Evolutionary conservation across 495 filamentous ascomycete species (phyloP).

Genomic region (Penicillium tannophilum): DNA sequence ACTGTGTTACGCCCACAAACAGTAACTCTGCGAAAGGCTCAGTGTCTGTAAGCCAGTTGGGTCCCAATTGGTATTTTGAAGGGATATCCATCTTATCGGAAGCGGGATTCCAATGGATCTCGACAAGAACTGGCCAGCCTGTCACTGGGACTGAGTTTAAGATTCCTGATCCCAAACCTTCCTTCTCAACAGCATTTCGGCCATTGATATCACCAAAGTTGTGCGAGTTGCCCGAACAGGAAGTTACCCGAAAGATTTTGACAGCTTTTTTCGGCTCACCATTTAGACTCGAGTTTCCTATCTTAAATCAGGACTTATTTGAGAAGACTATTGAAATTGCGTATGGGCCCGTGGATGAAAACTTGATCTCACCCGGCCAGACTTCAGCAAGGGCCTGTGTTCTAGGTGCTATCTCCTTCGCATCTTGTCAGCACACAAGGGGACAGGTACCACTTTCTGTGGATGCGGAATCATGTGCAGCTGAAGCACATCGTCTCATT

Average conservation of each 20-base stretch:
- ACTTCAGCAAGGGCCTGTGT: slow-evolving; percentile 16
- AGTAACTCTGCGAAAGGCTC: background rate
- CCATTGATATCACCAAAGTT: slow-evolving; percentile 2
- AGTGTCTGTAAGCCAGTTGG: slow-evolving; percentile 8
- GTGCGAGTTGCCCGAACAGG: slow-evolving; percentile 18
- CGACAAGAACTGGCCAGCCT: slow-evolving; percentile 17
- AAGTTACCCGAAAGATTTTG: slow-evolving; percentile 3
- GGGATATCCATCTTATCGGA: slow-evolving; percentile 20
- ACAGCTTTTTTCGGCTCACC: slow-evolving; percentile 8
- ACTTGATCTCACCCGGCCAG: slow-evolving; percentile 2
- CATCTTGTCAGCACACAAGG: background rate
- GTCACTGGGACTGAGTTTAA: slow-evolving; percentile 11
- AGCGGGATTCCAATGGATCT: slow-evolving; percentile 19
- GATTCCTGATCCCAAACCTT: slow-evolving; percentile 3
- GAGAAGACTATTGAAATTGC: slow-evolving; percentile 15
- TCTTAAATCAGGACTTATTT: slow-evolving; percentile 12
- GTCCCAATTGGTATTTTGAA: slow-evolving; percentile 27
- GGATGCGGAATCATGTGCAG: slow-evolving; percentile 10
- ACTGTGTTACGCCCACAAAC: background rate
- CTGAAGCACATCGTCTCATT: slow-evolving; percentile 14
- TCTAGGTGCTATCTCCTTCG: slow-evolving; percentile 15
- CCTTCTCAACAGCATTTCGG: background rate
- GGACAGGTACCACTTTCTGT: background rate
- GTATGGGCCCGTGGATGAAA: slow-evolving; percentile 6
- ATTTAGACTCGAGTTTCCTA: slow-evolving; percentile 12